Evolutionary conservation across 106 monocot species (phyloP).

Genomic region (Gastrodia elata): DNA sequence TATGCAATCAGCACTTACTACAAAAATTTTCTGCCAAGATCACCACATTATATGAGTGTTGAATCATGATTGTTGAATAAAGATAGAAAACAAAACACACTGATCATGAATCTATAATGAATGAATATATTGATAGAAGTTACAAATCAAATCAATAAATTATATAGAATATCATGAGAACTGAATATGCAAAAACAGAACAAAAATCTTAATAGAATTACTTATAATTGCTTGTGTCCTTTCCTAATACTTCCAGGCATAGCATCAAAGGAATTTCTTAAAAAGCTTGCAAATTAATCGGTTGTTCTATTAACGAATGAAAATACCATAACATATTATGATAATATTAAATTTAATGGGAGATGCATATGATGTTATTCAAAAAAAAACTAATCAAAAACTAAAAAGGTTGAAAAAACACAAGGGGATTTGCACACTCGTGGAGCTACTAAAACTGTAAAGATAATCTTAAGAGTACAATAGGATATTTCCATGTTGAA

Average conservation of each 20-base stretch:
- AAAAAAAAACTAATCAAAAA: not conserved
- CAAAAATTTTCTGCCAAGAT: too few species aligned
- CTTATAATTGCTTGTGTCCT: not conserved
- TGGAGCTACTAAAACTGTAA: not conserved
- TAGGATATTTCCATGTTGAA: not conserved
- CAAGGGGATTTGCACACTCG: not conserved
- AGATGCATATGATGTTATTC: not conserved
- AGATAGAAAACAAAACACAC: not conserved
- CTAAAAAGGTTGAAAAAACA: not conserved
- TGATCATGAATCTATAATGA: not conserved
- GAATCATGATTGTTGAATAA: too few species aligned
- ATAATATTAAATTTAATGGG: not conserved
- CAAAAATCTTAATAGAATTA: not conserved
- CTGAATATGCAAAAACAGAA: not conserved
- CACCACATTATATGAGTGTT: too few species aligned
- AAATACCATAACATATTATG: not conserved
- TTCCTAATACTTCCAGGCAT: not conserved
- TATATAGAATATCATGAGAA: not conserved
- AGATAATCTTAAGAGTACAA: not conserved
- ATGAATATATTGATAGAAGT: not conserved
- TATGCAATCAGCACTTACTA: too few species aligned
- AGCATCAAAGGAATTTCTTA: not conserved
- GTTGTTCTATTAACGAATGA: not conserved
- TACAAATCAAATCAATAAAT: not conserved
- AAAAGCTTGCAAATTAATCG: not conserved